phyloP scores from a whole-genome alignment of 805 yeast genomes.

The Spathaspora girioi region DNA sequence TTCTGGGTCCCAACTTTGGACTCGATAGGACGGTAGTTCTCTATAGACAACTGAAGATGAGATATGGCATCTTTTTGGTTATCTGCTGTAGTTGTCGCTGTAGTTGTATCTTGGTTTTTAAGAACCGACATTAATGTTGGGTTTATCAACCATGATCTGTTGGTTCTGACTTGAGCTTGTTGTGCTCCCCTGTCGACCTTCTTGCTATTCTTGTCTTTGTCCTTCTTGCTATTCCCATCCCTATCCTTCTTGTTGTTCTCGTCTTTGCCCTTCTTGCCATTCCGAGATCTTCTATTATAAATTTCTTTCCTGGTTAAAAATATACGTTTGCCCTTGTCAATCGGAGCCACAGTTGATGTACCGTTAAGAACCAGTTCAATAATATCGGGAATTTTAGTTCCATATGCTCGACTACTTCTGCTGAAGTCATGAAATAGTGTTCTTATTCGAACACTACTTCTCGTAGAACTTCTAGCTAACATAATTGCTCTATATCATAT shows the following conservation, averaged over 20 bases:
- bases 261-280: too few relatives aligned
- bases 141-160: background rate
- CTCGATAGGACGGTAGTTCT: conserved; percentile 9
- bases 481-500: background rate
- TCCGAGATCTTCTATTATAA: too few relatives aligned
- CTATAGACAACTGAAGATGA: conserved; percentile 5
- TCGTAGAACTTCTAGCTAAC: background rate
- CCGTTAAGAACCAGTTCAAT: conserved; percentile 1
- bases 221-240: too few relatives aligned
- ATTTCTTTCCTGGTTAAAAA: conserved; percentile 2
- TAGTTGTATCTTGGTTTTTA: background rate
- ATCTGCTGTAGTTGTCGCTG: background rate
- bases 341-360: background rate
- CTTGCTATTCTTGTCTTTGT: too few relatives aligned
- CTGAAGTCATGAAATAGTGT: background rate
- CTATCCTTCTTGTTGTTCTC: too few relatives aligned
- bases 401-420: background rate
- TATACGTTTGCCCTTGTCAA: conserved; percentile 1
- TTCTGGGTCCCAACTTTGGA: conserved; percentile 7
- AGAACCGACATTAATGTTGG: background rate
- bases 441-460: background rate
- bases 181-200: too few relatives aligned
- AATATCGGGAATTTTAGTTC: conserved; percentile 1
- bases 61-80: background rate
- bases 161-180: too few relatives aligned